Percentiles rank a stretch among this genome's conserved stretches.
phyloP scores from a whole-genome alignment of 805 yeast species.

The Hanseniaspora meyeri region DNA sequence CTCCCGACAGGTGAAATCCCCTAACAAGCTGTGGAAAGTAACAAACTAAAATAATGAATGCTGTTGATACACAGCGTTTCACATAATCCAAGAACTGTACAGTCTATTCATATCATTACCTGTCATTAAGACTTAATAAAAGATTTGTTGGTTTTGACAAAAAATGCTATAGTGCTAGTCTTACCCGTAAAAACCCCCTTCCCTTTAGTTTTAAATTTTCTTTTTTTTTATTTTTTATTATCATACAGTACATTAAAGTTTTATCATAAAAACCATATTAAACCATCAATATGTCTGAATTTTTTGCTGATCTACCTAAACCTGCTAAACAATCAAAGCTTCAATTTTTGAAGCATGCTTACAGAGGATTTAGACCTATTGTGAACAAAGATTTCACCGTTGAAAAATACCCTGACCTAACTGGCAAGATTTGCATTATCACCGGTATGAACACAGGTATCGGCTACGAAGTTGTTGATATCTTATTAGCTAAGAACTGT shows the following conservation, averaged over 20 bases:
- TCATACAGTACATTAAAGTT: too few species aligned
- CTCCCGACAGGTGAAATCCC: too few species aligned
- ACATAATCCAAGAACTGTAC: too few species aligned
- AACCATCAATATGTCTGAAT: neutral
- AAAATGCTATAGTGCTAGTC: neutral
- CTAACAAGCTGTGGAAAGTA: too few species aligned
- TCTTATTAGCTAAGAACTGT: slow-evolving; percentile 27
- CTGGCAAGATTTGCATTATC: slow-evolving; percentile 30
- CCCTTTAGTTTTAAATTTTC: too few species aligned
- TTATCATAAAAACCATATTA: too few species aligned
- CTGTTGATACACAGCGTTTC: too few species aligned
- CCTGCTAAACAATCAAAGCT: slow-evolving; percentile 19
- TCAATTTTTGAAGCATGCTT: slow-evolving; percentile 16
- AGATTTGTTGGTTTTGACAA: too few species aligned
- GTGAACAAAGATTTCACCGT: slow-evolving; percentile 24
- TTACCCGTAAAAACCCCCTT: neutral
- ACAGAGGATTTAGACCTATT: slow-evolving; percentile 21
- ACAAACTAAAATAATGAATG: too few species aligned
- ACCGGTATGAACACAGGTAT: slow-evolving; percentile 34
- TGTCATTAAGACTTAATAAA: neutral
- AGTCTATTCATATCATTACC: too few species aligned
- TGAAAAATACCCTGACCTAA: slow-evolving; percentile 28
- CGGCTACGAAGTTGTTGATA: slow-evolving; percentile 23
- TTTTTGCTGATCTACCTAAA: slow-evolving; percentile 13
- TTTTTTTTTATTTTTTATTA: neutral